phyloP scores from a whole-genome alignment of 129 eudicot species.

The Lactuca sativa region DNA sequence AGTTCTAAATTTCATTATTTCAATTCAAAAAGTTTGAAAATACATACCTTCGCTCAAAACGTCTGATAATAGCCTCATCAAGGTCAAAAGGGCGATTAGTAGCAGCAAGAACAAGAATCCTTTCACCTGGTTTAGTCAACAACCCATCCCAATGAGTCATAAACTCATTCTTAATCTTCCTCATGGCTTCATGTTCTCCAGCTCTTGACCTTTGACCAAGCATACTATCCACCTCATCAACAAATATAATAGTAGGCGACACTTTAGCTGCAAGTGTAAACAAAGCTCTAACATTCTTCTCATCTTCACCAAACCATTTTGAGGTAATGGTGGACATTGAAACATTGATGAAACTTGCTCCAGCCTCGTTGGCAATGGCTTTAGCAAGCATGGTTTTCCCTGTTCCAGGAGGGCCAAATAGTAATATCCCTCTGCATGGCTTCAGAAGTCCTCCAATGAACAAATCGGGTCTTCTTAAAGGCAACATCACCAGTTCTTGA shows the following conservation, averaged over 20 bases:
- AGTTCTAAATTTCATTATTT: background rate
- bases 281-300: constrained; percentile 86
- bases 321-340: constrained; percentile 96
- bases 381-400: constrained; percentile 97
- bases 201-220: constrained; percentile 84
- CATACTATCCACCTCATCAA: constrained; percentile 98
- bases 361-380: constrained; percentile 95
- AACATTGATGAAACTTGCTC: constrained; percentile 93
- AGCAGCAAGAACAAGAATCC: constrained; percentile 96
- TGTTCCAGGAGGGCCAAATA: constrained; percentile 92
- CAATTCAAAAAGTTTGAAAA: background rate
- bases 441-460: constrained; percentile 87
- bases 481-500: constrained; percentile 91
- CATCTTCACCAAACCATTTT: constrained; percentile 98
- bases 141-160: constrained; percentile 91
- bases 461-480: constrained; percentile 79
- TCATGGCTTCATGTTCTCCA: constrained; percentile 97
- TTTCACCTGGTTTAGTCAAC: constrained; percentile 71
- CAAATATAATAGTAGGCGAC: constrained; percentile 90
- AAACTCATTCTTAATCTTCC: constrained; percentile 91
- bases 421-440: constrained; percentile 82
- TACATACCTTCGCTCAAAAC: constrained; percentile 87
- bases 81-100: constrained; percentile 97
- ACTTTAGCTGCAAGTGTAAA: constrained; percentile 91
- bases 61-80: constrained; percentile 93